phyloP scores from a whole-genome alignment of 1,284 basidiomycete genomes.

The Ustilago hordei region DNA sequence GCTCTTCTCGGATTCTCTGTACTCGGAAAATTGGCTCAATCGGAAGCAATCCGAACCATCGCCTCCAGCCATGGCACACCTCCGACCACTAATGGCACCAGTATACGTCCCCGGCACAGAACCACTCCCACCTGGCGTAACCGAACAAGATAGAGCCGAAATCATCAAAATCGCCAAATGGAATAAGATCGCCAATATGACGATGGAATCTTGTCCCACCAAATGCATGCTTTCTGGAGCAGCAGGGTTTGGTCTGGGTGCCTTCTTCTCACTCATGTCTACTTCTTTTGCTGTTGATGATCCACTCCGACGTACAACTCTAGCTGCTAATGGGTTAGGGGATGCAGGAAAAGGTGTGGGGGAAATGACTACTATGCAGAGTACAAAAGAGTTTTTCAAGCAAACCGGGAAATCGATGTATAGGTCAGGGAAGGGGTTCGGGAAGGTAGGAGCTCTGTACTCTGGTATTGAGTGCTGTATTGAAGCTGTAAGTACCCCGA shows the following conservation, averaged over 20 bases:
- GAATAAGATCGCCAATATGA: slow-evolving; percentile 77
- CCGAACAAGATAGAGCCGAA: slow-evolving; percentile 81
- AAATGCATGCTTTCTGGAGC: slow-evolving; percentile 83
- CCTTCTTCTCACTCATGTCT: slow-evolving; percentile 96
- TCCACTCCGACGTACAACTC: slow-evolving; percentile 72
- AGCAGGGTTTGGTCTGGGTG: slow-evolving; percentile 88
- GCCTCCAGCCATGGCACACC: slow-evolving; percentile 18
- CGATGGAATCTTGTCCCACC: slow-evolving; percentile 84
- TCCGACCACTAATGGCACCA: slow-evolving; percentile 54
- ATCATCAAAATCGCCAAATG: slow-evolving; percentile 80
- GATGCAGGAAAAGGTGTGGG: slow-evolving; percentile 15
- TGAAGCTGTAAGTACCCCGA: slow-evolving; percentile 80
- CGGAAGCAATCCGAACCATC: not conserved
- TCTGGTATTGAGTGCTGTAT: slow-evolving; percentile 94
- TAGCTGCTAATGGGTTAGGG: slow-evolving; percentile 36
- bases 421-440: slow-evolving; percentile 89
- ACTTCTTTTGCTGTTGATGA: slow-evolving; percentile 95
- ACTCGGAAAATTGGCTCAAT: not conserved
- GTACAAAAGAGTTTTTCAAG: slow-evolving; percentile 86
- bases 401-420: slow-evolving; percentile 96
- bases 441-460: slow-evolving; percentile 92
- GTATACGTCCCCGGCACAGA: slow-evolving; percentile 71
- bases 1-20: not conserved
- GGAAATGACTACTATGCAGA: slow-evolving; percentile 72
- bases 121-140: slow-evolving; percentile 80